Percentiles rank a stretch among this genome's conserved stretches.
Evolutionary conservation across 768 basidiomycete genomes (phyloP).

Genomic region (Leucosporidium yakuticum): DNA sequence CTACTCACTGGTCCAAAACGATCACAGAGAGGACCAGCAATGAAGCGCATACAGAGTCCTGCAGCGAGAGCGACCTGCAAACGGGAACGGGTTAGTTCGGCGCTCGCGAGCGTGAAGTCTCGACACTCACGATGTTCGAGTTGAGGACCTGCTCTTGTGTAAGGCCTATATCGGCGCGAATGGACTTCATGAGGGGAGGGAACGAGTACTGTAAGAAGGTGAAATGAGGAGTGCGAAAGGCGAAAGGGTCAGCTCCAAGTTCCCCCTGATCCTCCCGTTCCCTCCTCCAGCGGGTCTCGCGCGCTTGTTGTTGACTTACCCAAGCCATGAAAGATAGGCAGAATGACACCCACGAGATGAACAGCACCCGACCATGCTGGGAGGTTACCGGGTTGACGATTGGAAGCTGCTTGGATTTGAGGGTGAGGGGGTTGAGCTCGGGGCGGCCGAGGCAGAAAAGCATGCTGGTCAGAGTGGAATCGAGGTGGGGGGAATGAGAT

Average conservation of each 20-base stretch:
- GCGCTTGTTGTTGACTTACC: no score
- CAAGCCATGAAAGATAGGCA: background rate
- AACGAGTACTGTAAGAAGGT: constrained; percentile 58
- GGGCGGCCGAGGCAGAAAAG: constrained; percentile 17
- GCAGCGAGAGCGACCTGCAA: constrained; percentile 41
- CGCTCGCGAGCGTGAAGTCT: no score
- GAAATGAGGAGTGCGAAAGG: constrained; percentile 25
- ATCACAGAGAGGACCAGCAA: constrained; percentile 54
- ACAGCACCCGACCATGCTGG: constrained; percentile 53
- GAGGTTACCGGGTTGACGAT: constrained; percentile 50
- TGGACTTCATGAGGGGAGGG: constrained; percentile 55
- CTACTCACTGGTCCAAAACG: constrained; percentile 35
- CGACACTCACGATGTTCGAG: constrained; percentile 13
- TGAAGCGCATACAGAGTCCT: constrained; percentile 48
- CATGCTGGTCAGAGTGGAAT: no score
- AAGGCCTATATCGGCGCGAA: constrained; percentile 40
- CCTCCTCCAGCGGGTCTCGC: no score
- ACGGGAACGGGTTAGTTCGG: no score
- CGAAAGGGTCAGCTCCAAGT: background rate
- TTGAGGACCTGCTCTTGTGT: constrained; percentile 5
- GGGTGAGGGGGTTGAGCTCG: constrained; percentile 50
- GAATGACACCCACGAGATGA: constrained; percentile 37
- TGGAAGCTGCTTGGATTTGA: constrained; percentile 53
- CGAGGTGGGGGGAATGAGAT: no score
- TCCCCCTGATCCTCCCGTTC: no score